phyloP scores from a whole-genome alignment of 139 green algal species.

The Zygnema circumcarinatum region DNA sequence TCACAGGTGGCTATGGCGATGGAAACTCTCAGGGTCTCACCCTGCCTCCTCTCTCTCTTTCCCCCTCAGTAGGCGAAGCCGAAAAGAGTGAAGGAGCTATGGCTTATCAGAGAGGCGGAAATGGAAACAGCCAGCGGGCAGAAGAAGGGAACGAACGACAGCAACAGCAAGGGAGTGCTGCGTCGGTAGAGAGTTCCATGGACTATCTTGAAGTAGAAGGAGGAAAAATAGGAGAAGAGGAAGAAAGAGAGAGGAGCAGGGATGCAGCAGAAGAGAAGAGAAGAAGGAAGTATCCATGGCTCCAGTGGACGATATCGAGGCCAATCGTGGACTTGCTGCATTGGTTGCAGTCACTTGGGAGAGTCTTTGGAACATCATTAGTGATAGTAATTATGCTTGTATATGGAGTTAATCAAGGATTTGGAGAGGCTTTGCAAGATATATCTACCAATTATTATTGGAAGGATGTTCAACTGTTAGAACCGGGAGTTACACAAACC shows the following conservation, averaged over 20 bases:
- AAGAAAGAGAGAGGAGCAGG: neutral
- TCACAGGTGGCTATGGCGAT: too few relatives aligned
- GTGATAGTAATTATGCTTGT: conserved; percentile 37
- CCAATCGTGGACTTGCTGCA: conserved; percentile 20
- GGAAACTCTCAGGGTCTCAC: too few relatives aligned
- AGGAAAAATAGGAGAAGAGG: neutral
- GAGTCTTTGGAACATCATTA: conserved; percentile 32
- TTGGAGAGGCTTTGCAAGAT: conserved; percentile 9
- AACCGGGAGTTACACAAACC: conserved; percentile 23
- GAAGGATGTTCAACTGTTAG: conserved; percentile 47
- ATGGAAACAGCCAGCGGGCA: neutral
- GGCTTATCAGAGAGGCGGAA: neutral
- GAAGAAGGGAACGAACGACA: neutral
- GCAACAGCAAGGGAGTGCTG: too few relatives aligned
- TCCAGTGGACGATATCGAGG: neutral
- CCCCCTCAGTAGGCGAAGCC: neutral
- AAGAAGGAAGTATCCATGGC: neutral
- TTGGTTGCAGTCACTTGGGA: conserved; percentile 19
- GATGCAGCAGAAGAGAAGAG: neutral
- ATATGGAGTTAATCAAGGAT: conserved; percentile 55
- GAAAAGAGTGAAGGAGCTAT: neutral
- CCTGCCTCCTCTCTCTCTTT: neutral
- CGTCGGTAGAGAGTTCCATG: too few relatives aligned
- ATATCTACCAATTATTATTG: conserved; percentile 47
- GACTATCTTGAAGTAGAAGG: too few relatives aligned